Evolutionary conservation across 768 basidiomycete species (phyloP), one percentile per base, ranked within the genome.

Genomic region (Kwoniella heveanensis): DNA sequence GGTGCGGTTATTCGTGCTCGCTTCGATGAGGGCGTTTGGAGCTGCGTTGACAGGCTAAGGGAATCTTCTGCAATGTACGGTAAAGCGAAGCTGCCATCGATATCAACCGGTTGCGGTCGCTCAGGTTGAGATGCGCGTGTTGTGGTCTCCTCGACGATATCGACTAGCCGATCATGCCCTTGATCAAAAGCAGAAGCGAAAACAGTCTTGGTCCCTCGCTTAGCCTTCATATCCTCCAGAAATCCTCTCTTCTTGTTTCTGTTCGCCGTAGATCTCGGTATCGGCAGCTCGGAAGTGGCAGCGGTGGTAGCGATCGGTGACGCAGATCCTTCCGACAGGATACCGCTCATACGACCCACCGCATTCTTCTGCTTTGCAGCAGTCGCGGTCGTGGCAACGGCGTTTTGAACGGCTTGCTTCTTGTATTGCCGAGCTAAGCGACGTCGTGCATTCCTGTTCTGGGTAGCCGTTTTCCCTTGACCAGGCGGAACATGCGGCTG

Each of bases 191-290:
- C 25, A 46, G 21, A 32, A 3, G 27, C 59, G 26, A 72, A 77
- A 3, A 71, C 59, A 8, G 68, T 74, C 58, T 64, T 62, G 0
- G 54, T 64, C 4, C 62, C 68, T 30, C 32, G 54, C 19, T 66
- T 25, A 5, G 47, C 65, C 27, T 50, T 66, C 71, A 74, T 77
- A 21, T 71, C 64, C 36, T 62, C 65, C 66, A 77, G 48, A 54
- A 74, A 77, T 13, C 73, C 75, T 51, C 65, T 71, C 56, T 68
- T 69, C 64, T 77, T 77, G 47, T 74, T 74, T 46, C 64, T 26
- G 58, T 76, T 76, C 3, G 66, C 56, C 37, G 68, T 71, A 22
- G 62, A 65, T 25, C 47, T 57, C 2, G 71, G 66, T 9, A 65
- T 24, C 1, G 66, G 63, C 27, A 67, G 49, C 6, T 29, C 47